These are phyloP conservation scores for Trichomonas gallinae DNA, from an alignment of 208 protist species.

Conservation along the genomic window DNA sequence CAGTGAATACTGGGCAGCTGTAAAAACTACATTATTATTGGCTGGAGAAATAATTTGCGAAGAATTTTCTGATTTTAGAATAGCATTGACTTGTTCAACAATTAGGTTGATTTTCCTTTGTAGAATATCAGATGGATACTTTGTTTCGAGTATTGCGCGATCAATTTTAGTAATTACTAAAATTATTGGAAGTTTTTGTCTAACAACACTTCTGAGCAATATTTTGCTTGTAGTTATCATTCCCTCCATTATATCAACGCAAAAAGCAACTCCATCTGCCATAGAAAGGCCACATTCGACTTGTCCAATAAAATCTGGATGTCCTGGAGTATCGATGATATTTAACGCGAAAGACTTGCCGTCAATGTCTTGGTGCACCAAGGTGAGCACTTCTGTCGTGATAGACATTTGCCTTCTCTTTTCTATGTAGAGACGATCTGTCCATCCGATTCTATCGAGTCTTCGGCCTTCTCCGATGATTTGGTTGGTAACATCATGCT, in stretches of 20 bases:
- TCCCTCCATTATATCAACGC: conserved; percentile 90
- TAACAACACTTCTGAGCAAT: background rate
- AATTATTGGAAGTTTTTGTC: conserved; percentile 21
- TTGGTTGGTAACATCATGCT: background rate
- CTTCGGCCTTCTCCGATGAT: background rate
- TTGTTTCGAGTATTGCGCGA: conserved; percentile 88
- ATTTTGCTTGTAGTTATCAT: conserved; percentile 43
- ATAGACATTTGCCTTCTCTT: conserved; percentile 55
- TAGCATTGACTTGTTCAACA: conserved; percentile 80
- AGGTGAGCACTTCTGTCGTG: conserved; percentile 57
- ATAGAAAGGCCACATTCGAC: conserved; percentile 65
- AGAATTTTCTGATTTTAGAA: conserved; percentile 50
- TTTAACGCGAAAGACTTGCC: conserved; percentile 70
- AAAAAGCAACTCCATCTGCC: conserved; percentile 76
- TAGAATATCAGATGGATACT: conserved; percentile 89
- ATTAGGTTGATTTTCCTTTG: conserved; percentile 85
- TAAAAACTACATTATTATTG: conserved; percentile 33
- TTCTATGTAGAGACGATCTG: conserved; percentile 60
- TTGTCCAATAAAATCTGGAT: conserved; percentile 89
- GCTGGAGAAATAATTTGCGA: conserved; percentile 24
- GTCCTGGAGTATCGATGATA: conserved; percentile 92
- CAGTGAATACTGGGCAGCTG: background rate
- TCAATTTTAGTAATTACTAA: conserved; percentile 59
- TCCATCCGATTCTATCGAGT: conserved; percentile 40
- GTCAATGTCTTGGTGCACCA: conserved; percentile 47